Conservation (phyloP, 805 yeast species). For the Lachancea sp. region DNA sequence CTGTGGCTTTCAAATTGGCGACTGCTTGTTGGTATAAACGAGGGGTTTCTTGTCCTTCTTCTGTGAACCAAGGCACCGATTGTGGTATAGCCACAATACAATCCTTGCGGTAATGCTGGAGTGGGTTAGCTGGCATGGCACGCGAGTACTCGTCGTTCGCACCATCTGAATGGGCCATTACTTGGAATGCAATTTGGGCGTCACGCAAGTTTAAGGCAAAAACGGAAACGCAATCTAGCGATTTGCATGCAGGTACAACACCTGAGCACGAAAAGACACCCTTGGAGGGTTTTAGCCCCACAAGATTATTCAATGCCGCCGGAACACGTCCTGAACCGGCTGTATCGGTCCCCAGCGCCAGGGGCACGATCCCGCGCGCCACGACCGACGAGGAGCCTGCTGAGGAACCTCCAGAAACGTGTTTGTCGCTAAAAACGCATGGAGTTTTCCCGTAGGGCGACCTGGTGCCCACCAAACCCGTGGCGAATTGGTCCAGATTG, state of each 20-base stretch:
- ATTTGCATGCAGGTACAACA: constrained; percentile 96
- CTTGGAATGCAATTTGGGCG: constrained; percentile 69
- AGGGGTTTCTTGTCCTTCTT: constrained; percentile 55
- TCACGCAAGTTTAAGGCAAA: constrained; percentile 73
- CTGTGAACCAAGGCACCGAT: constrained; percentile 72
- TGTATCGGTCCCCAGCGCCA: constrained; percentile 91
- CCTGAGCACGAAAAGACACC: constrained; percentile 85
- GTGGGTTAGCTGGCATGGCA: constrained; percentile 59
- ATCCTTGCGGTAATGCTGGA: constrained; percentile 47
- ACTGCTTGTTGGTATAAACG: constrained; percentile 31
- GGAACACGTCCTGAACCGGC: constrained; percentile 99
- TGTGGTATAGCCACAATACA: constrained; percentile 76
- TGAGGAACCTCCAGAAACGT: constrained; percentile 92
- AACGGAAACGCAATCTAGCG: constrained; percentile 86
- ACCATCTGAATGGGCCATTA: constrained; percentile 66
- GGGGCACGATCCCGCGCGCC: constrained; percentile 82
- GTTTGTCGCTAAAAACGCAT: constrained; percentile 64
- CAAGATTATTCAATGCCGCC: constrained; percentile 84
- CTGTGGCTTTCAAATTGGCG: constrained; percentile 36
- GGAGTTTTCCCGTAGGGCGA: constrained; percentile 92
- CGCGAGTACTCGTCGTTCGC: constrained; percentile 76
- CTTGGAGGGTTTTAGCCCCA: constrained; percentile 88
- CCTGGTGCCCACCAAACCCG: constrained; percentile 92
- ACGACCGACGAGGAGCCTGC: constrained; percentile 95
- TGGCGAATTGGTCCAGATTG: constrained; percentile 93